Evolutionary conservation across 2,329 filamentous ascomycete genomes (phyloP).

Genomic region (Lecanicillium sp.): DNA sequence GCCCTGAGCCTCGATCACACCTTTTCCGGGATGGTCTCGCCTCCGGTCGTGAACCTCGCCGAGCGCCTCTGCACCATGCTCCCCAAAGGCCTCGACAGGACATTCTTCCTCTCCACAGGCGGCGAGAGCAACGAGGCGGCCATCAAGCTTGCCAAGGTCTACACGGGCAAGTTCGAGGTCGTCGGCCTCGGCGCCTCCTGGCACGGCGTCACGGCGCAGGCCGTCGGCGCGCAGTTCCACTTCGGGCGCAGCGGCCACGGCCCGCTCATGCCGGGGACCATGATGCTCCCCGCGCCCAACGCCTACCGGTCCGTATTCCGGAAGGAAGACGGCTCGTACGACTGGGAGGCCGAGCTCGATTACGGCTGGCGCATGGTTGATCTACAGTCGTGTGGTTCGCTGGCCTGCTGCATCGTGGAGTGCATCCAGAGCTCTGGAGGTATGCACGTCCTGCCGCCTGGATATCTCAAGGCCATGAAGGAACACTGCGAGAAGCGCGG

Average conservation of each 20-base stretch:
- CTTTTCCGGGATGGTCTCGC: constrained; percentile 52
- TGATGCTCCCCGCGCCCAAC: constrained; percentile 54
- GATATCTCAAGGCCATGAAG: constrained; percentile 53
- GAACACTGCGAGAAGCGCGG: constrained; percentile 47
- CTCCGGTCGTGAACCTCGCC: constrained; percentile 50
- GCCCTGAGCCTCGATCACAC: constrained; percentile 51
- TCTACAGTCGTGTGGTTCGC: constrained; percentile 50
- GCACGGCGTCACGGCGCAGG: constrained; percentile 55
- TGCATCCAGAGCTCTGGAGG: constrained; percentile 54
- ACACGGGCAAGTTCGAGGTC: constrained; percentile 60
- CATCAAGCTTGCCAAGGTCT: constrained; percentile 58
- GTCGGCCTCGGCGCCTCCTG: constrained; percentile 53
- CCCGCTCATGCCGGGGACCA: constrained; percentile 48
- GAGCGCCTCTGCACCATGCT: constrained; percentile 44
- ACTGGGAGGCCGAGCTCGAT: constrained; percentile 56
- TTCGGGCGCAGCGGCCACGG: constrained; percentile 45
- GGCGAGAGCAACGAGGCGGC: constrained; percentile 55
- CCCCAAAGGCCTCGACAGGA: constrained; percentile 44
- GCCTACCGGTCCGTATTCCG: constrained; percentile 55
- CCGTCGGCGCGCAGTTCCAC: constrained; percentile 50
- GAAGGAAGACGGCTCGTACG: constrained; percentile 51
- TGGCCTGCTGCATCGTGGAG: constrained; percentile 60
- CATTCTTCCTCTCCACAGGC: constrained; percentile 54
- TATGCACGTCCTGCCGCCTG: constrained; percentile 52
- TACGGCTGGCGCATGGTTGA: constrained; percentile 58